A percentile compares a stretch with the other conserved stretches of the same genome.
phyloP scores from a whole-genome alignment of 2,329 filamentous ascomycete species.

The Aspergillus fumigatiaffinis region DNA sequence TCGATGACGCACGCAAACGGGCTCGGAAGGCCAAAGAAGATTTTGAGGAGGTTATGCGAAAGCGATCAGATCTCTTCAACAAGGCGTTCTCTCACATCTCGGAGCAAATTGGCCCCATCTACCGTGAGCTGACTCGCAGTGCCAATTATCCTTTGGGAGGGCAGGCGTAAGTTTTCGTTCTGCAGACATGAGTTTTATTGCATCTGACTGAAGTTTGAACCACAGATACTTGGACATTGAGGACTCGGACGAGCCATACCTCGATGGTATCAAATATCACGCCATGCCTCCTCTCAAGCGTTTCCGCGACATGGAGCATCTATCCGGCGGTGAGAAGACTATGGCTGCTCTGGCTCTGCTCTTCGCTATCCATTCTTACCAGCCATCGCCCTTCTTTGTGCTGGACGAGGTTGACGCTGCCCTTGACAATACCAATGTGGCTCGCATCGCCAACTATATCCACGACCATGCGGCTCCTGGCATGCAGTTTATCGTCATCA shows the following conservation, averaged over 20 bases:
- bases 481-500: slow-evolving; percentile 99
- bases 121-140: slow-evolving; percentile 89
- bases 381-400: slow-evolving; percentile 95
- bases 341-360: slow-evolving; percentile 96
- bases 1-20: slow-evolving; percentile 73
- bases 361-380: slow-evolving; percentile 95
- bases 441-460: slow-evolving; percentile 95
- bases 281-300: slow-evolving; percentile 98
- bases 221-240: slow-evolving; percentile 82
- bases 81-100: slow-evolving; percentile 93
- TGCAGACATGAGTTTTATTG: background rate
- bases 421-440: slow-evolving; percentile 95
- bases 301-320: slow-evolving; percentile 98
- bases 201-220: background rate
- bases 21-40: slow-evolving; percentile 74
- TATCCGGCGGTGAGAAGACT: slow-evolving; percentile 96
- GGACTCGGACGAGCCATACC: slow-evolving; percentile 92
- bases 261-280: slow-evolving; percentile 95
- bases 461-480: slow-evolving; percentile 89
- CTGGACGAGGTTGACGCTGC: slow-evolving; percentile 97
- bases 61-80: slow-evolving; percentile 87
- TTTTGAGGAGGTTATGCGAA: slow-evolving; percentile 76
- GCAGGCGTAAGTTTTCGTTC: slow-evolving; percentile 47
- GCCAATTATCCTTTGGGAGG: slow-evolving; percentile 92
- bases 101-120: slow-evolving; percentile 88